Conservation (phyloP, 2,329 filamentous ascomycete species). For the Gaeumannomyces tritici region DNA sequence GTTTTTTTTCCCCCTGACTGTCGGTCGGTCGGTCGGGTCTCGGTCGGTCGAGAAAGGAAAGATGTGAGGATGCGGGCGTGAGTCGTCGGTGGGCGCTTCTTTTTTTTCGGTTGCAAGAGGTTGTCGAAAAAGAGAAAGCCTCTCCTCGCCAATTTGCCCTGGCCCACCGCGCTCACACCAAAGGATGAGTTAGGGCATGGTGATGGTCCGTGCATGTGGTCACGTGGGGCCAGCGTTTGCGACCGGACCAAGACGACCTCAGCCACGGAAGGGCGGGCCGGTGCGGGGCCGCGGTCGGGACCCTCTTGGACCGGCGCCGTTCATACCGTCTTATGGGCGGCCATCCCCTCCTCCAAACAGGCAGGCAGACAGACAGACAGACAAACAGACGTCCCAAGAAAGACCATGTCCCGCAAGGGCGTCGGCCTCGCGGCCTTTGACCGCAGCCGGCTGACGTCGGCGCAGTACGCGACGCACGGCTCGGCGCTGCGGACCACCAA, state of each 20-base stretch:
- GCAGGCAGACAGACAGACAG: too few species aligned
- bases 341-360: neutral
- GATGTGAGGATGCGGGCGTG: neutral
- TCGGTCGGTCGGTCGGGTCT: neutral
- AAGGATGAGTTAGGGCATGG: neutral
- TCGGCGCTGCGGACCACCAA: conserved; percentile 77
- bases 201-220: neutral
- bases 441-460: conserved; percentile 71
- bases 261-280: too few species aligned
- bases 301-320: too few species aligned
- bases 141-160: neutral
- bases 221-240: neutral
- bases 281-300: neutral
- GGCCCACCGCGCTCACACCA: neutral
- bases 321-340: neutral
- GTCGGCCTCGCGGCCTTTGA: conserved; percentile 88
- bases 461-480: conserved; percentile 87
- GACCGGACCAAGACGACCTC: too few species aligned
- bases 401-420: conserved; percentile 61
- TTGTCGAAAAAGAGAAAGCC: neutral
- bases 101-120: neutral
- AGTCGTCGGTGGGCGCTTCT: neutral
- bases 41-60: neutral
- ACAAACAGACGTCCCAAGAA: too few species aligned
- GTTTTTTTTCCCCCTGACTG: neutral